Evolutionary conservation across 78 protist genomes (phyloP).

Genomic region (Dictyostelium brefeldianum): DNA sequence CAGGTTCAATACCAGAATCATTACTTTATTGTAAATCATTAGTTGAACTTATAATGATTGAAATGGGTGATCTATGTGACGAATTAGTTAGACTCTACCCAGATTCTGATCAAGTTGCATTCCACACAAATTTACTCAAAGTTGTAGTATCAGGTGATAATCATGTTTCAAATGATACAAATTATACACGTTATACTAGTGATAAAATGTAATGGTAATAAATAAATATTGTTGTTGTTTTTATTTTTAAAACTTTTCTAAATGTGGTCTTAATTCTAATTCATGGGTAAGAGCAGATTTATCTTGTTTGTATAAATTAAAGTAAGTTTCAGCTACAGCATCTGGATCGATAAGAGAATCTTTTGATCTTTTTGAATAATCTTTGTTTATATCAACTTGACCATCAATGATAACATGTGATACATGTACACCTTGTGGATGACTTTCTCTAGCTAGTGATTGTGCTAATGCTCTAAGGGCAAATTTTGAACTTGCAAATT

Average conservation of each 20-base stretch:
- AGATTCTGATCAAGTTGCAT: too few relatives aligned
- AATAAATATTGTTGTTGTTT: too few relatives aligned
- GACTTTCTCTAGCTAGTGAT: conserved; percentile 75
- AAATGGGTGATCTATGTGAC: background rate
- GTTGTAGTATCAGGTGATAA: background rate
- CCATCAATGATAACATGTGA: conserved; percentile 84
- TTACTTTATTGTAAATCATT: too few relatives aligned
- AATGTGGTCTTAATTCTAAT: conserved; percentile 55
- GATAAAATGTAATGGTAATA: too few relatives aligned
- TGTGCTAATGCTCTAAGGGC: conserved; percentile 81
- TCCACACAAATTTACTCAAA: background rate
- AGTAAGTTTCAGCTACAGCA: conserved; percentile 66
- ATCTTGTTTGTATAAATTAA: conserved; percentile 59
- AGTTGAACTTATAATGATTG: background rate
- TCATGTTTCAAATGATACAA: background rate
- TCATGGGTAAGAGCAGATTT: conserved; percentile 79
- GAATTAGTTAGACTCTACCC: background rate
- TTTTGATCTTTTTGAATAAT: conserved; percentile 37
- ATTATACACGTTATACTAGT: too few relatives aligned
- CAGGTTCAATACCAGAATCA: background rate
- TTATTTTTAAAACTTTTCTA: conserved; percentile 55
- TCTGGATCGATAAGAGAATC: conserved; percentile 8
- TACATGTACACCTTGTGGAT: conserved; percentile 85
- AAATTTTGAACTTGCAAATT: conserved; percentile 72
- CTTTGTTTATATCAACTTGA: conserved; percentile 47